Conservation (phyloP, 352 stramenopile genomes). For the Phytopythium aichiense region DNA sequence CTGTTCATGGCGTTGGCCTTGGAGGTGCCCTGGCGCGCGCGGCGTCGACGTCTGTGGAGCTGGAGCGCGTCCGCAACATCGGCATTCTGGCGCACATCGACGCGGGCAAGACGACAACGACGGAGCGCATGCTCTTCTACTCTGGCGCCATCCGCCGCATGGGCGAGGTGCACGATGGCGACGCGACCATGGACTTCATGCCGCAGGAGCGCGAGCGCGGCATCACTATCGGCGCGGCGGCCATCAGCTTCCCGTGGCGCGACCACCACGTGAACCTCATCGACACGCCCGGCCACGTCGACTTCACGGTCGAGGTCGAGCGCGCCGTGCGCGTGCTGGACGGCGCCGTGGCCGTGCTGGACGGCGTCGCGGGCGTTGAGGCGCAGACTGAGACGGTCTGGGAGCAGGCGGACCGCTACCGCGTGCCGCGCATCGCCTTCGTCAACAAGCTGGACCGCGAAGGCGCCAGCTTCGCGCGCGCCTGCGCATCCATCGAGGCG, state of each 20-base stretch:
- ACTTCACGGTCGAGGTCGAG: conserved; percentile 99
- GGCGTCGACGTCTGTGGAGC: neutral
- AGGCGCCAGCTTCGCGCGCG: conserved; percentile 91
- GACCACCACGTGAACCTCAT: conserved; percentile 97
- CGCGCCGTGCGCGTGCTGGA: conserved; percentile 96
- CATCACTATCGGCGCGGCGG: conserved; percentile 97
- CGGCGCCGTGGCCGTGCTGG: conserved; percentile 95
- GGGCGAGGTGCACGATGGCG: conserved; percentile 73
- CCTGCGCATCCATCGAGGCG: conserved; percentile 70
- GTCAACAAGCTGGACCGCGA: conserved; percentile 97
- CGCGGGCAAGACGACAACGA: conserved; percentile 98
- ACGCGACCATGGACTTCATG: conserved; percentile 84
- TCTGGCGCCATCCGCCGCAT: conserved; percentile 73
- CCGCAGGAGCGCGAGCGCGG: conserved; percentile 95
- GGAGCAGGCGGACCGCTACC: conserved; percentile 74
- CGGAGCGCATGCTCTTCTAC: conserved; percentile 98
- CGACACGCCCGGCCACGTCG: conserved; percentile 96
- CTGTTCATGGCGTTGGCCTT: neutral
- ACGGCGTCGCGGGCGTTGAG: conserved; percentile 97
- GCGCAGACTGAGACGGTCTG: conserved; percentile 85
- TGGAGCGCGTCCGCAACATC: conserved; percentile 91
- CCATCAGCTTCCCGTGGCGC: conserved; percentile 95
- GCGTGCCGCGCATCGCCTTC: conserved; percentile 92
- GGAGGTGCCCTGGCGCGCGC: neutral
- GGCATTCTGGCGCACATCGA: conserved; percentile 99